Conservation (phyloP, 805 yeast species). For the Citeromyces nyonsensis region DNA sequence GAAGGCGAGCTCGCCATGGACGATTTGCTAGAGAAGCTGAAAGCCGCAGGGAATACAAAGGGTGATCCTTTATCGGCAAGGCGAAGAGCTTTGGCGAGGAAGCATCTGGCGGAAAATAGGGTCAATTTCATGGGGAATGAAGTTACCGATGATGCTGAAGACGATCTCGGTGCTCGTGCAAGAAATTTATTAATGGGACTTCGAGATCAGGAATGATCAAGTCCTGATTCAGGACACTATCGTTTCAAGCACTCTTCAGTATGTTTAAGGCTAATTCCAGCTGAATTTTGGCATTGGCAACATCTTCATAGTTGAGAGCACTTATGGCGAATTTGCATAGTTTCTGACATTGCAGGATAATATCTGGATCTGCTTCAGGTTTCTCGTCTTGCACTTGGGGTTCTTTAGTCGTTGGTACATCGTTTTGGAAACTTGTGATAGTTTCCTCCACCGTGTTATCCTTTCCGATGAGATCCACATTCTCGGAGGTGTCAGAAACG, state of each 20-base stretch:
- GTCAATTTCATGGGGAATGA: slow-evolving; percentile 3
- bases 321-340: slow-evolving; percentile 64
- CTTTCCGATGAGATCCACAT: background rate
- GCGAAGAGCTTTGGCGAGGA: slow-evolving; percentile 63
- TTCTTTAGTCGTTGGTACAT: too few species aligned
- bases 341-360: slow-evolving; percentile 46
- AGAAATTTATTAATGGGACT: slow-evolving; percentile 46
- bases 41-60: slow-evolving; percentile 70
- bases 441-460: background rate
- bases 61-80: slow-evolving; percentile 72
- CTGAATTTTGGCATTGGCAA: slow-evolving; percentile 51
- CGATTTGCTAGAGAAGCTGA: slow-evolving; percentile 67
- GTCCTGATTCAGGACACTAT: background rate
- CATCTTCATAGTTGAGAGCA: slow-evolving; percentile 67
- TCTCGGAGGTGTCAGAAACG: too few species aligned
- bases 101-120: slow-evolving; percentile 19
- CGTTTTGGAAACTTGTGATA: background rate
- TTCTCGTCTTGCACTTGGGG: background rate
- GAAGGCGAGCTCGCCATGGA: slow-evolving; percentile 61
- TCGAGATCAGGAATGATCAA: slow-evolving; percentile 11
- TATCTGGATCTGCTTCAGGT: slow-evolving; percentile 13
- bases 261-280: slow-evolving; percentile 35
- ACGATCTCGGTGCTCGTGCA: slow-evolving; percentile 40
- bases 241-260: slow-evolving; percentile 8
- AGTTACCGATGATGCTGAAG: slow-evolving; percentile 15